Evolutionary conservation across 2,329 filamentous ascomycete species (phyloP), one percentile per base, ranked within the genome.

Genomic region (Mariannaea sp.): DNA sequence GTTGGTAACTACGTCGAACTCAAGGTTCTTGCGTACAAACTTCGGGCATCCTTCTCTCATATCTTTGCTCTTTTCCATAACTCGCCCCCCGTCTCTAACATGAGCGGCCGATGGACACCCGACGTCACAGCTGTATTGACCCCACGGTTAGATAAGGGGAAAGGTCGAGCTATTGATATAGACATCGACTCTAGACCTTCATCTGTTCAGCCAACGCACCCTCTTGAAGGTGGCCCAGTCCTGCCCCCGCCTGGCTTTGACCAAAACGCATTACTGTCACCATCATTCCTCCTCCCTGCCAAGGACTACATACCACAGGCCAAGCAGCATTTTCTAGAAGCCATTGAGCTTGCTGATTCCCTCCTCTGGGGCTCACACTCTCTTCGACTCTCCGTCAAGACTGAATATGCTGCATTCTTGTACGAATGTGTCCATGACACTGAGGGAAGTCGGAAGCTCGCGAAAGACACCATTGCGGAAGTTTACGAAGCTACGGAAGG

Each of bases 51-150:
- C 16, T 96, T 97, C 70, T 94, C 95, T 65, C 93, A 99, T 75
- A 91, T 99, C 61, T 96, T 96, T 71, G 94, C 96, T 48, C 82
- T 97, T 10, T 97, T 97, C 69, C 91, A 97, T 76, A 97, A 97
- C 73, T 85, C 90, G 47, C 93, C 93, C 0, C 81, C 88, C 0
- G 83, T 96, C 51, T 87, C 86, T 38, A 77, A 80, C 29, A 80
- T 84, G 66, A 80, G 80, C 16, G 36, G 36, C 14, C 75, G 82
- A 54, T 75, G 77, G 57, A 78, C 77, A 1, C 76, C 79, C 10
- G 78, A 80, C 43, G 69, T 75, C 41, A 73, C 71, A 12, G 71
- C 70, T 56, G 65, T 69, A 7, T 57, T 72, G 24, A 69, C 72
- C 12, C 69, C 73, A 10, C 64, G 52, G 65, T 26, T 72, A 70